phyloP scores from a whole-genome alignment of 2,329 filamentous ascomycete species.

The Fusarium globosum region DNA sequence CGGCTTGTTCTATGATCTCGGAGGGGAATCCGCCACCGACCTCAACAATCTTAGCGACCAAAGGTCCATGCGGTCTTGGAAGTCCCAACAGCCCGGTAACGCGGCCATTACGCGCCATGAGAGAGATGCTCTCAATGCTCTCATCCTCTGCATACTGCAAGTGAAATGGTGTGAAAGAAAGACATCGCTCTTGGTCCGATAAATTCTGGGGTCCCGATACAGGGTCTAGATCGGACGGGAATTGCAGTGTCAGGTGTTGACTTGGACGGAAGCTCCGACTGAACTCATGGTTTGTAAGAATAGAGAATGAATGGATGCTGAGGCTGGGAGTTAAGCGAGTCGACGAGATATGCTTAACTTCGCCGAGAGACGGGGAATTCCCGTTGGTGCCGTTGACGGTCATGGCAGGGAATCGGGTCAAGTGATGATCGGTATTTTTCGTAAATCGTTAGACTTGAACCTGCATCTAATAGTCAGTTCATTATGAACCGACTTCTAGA shows the following conservation, averaged over 20 bases:
- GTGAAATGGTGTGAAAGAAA: conserved; percentile 17
- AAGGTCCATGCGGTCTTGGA: neutral
- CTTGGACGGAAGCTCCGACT: conserved; percentile 3
- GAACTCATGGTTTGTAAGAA: neutral
- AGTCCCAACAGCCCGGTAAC: conserved; percentile 15
- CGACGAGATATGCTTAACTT: conserved; percentile 10
- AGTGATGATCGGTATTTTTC: neutral
- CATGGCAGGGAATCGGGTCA: neutral
- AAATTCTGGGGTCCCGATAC: conserved; percentile 14
- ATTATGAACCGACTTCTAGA: neutral
- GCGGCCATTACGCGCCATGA: conserved; percentile 13
- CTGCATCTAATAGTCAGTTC: conserved; percentile 4
- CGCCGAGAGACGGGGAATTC: neutral
- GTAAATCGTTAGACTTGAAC: neutral
- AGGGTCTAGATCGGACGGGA: conserved; percentile 15
- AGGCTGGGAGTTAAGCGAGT: conserved; percentile 14
- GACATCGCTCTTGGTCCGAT: neutral
- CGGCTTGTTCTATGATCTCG: accelerated
- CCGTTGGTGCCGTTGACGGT: neutral
- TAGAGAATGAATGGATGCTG: conserved; percentile 6
- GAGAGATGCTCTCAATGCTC: neutral
- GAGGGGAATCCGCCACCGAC: neutral
- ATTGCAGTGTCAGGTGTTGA: conserved; percentile 11
- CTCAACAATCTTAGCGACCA: neutral
- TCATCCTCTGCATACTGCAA: neutral